Conservation (phyloP, 2,329 filamentous ascomycete species). For the Penicillium digitatum region DNA sequence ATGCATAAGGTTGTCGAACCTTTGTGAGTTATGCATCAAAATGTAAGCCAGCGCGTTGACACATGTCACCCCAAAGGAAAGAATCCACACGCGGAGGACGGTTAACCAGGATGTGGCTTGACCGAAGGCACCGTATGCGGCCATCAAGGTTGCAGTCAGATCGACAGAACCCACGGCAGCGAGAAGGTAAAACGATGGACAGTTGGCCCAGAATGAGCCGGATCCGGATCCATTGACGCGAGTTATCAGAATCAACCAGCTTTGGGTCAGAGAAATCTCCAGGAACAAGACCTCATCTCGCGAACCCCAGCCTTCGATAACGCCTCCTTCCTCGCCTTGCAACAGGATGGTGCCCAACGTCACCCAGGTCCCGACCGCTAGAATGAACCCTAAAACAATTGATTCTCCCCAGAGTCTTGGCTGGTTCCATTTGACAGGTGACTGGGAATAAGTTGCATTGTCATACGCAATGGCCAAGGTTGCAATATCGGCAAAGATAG, state of each 20-base stretch:
- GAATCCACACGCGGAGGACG: constrained; percentile 85
- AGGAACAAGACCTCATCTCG: constrained; percentile 82
- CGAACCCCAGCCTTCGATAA: constrained; percentile 83
- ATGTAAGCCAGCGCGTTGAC: constrained; percentile 84
- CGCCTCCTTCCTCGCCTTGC: constrained; percentile 67
- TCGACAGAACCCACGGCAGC: constrained; percentile 79
- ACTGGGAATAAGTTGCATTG: constrained; percentile 80
- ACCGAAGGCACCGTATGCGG: constrained; percentile 78
- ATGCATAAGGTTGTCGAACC: constrained; percentile 91
- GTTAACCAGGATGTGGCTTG: constrained; percentile 65
- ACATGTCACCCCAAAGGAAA: constrained; percentile 69
- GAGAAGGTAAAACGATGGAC: constrained; percentile 78
- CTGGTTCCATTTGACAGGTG: constrained; percentile 90
- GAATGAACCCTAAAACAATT: constrained; percentile 72
- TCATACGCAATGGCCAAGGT: constrained; percentile 92
- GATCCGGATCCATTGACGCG: constrained; percentile 66
- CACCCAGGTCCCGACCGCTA: constrained; percentile 83
- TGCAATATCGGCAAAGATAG: constrained; percentile 89
- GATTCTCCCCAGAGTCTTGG: constrained; percentile 94
- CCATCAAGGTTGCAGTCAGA: constrained; percentile 79
- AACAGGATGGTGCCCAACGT: constrained; percentile 79
- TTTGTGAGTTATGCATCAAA: constrained; percentile 72
- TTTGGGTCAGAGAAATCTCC: constrained; percentile 84
- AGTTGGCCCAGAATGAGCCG: constrained; percentile 79
- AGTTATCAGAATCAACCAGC: constrained; percentile 96